A percentile compares a stretch with the other conserved stretches of the same genome.
Conservation (phyloP, 2,329 filamentous ascomycete species). For the Arthrobotrys sphaeroides region DNA sequence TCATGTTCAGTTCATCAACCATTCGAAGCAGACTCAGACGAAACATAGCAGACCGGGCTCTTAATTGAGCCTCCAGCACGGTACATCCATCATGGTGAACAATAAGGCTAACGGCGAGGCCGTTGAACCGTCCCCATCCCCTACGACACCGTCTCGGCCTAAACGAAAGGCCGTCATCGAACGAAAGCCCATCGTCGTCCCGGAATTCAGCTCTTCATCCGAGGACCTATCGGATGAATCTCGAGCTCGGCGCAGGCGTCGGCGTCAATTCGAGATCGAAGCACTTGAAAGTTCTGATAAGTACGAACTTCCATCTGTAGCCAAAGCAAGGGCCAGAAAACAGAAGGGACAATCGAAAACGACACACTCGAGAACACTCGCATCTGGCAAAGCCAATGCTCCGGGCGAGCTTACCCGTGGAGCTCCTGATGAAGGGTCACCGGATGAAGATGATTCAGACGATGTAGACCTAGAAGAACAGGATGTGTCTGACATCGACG, state of each 20-base stretch:
- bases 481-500: constrained; percentile 29
- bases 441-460: constrained; percentile 13
- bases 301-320: constrained; percentile 19
- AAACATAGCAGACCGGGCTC: neutral
- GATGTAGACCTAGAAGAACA: constrained; percentile 8
- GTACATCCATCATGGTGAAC: neutral
- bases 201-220: constrained; percentile 11
- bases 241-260: neutral
- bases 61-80: neutral
- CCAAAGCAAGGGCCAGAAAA: constrained; percentile 2
- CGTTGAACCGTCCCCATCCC: neutral
- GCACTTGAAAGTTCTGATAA: constrained; percentile 11
- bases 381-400: neutral
- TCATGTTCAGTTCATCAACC: constrained; percentile 26
- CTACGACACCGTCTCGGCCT: constrained; percentile 6
- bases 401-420: neutral
- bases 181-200: constrained; percentile 15
- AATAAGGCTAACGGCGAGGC: neutral
- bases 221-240: constrained; percentile 17
- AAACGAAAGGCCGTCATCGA: constrained; percentile 28
- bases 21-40: neutral
- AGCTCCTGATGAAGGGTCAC: constrained; percentile 6
- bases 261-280: neutral
- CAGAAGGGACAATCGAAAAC: neutral
- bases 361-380: neutral